phyloP scores from a whole-genome alignment of 2,329 filamentous ascomycete species.

The Talaromyces sp. region DNA sequence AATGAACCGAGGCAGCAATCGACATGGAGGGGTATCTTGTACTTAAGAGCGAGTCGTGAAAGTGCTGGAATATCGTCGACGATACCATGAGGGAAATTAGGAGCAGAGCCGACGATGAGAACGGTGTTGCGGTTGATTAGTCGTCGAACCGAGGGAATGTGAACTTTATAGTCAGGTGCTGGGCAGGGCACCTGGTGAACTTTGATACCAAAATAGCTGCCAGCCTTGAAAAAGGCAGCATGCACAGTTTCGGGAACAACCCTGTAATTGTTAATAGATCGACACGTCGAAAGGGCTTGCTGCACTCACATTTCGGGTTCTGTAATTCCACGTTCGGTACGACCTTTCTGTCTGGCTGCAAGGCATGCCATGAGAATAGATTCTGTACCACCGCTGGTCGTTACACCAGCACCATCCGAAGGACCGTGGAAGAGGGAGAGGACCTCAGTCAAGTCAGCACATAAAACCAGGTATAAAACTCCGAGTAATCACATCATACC shows the following conservation, averaged over 20 bases:
- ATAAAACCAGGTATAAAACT: background rate
- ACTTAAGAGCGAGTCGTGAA: slow-evolving; percentile 74
- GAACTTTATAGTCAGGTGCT: slow-evolving; percentile 78
- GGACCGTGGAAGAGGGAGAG: slow-evolving; percentile 86
- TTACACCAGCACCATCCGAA: slow-evolving; percentile 77
- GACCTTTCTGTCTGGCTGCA: slow-evolving; percentile 83
- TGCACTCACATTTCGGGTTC: slow-evolving; percentile 85
- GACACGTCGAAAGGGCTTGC: too few species aligned
- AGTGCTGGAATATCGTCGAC: slow-evolving; percentile 89
- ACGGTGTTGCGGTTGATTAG: slow-evolving; percentile 93
- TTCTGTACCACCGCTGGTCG: slow-evolving; percentile 90
- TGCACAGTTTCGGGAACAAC: slow-evolving; percentile 93
- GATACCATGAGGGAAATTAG: slow-evolving; percentile 97
- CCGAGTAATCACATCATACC: slow-evolving; percentile 51
- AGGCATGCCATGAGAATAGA: slow-evolving; percentile 95
- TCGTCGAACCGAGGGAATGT: slow-evolving; percentile 70
- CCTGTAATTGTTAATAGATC: slow-evolving; percentile 50
- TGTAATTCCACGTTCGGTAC: slow-evolving; percentile 76
- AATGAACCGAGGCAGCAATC: slow-evolving; percentile 98
- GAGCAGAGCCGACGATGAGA: slow-evolving; percentile 87
- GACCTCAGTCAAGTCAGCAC: slow-evolving; percentile 38
- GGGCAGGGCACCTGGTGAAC: slow-evolving; percentile 84
- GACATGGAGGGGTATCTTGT: slow-evolving; percentile 84
- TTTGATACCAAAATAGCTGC: slow-evolving; percentile 95
- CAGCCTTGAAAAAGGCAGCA: slow-evolving; percentile 93